Conservation (phyloP, 345 rosid species). For the Rhizophora mangle region DNA sequence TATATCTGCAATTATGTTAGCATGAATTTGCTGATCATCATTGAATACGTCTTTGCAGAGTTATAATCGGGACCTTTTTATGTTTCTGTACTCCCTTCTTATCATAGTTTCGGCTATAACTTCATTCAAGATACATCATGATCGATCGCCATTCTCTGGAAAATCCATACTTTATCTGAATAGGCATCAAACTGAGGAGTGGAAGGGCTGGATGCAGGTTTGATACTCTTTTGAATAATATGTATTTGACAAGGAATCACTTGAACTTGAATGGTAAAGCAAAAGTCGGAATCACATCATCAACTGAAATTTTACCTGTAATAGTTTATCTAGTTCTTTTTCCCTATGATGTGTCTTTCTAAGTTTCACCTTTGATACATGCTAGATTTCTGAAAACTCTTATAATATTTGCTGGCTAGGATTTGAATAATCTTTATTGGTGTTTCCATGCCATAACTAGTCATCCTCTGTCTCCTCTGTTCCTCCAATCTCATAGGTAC, state of each 20-base stretch:
- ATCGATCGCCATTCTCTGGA: constrained; percentile 83
- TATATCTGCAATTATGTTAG: not conserved
- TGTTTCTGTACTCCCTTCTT: constrained; percentile 90
- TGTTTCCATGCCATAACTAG: not conserved
- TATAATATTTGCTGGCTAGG: constrained; percentile 5
- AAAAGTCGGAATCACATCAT: not conserved
- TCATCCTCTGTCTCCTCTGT: not conserved
- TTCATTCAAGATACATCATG: constrained; percentile 83
- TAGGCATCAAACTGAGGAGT: constrained; percentile 99
- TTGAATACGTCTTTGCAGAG: constrained; percentile 49
- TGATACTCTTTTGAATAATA: constrained; percentile 22
- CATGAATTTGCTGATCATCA: not conserved
- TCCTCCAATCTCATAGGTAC: constrained; percentile 55
- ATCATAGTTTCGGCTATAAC: constrained; percentile 91
- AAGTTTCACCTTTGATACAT: not conserved
- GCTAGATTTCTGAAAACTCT: not conserved
- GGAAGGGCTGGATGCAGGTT: constrained; percentile 99
- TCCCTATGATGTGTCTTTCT: not conserved
- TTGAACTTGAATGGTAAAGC: no score
- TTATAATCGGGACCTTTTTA: constrained; percentile 85
- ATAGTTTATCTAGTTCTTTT: not conserved
- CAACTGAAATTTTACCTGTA: not conserved
- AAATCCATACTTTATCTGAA: constrained; percentile 87
- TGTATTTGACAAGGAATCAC: no score
- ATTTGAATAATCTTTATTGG: constrained; percentile 9